Evolutionary conservation across 2,329 filamentous ascomycete genomes (phyloP), one percentile per base, ranked within the genome.

Genomic region (Colletotrichum higginsianum): DNA sequence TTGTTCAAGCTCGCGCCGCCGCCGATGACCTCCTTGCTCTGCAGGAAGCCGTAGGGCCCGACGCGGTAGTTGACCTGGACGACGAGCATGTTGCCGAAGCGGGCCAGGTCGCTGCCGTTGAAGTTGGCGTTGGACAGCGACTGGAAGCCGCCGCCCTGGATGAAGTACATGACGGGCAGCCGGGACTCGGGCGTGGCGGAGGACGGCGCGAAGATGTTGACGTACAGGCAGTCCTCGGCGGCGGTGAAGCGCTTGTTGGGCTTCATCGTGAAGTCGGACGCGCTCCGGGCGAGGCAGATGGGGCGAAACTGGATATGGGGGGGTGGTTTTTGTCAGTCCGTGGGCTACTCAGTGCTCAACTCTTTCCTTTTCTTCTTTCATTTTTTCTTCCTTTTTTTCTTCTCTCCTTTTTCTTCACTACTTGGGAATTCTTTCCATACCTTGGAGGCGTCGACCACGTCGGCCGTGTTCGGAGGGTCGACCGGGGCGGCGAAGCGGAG

Each of bases 31-130:
- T 92, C 87, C 18, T 87, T 82, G 66, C 89, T 85, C 2, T 89
- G 88, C 15, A 95, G 84, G 77, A 95, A 95, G 0, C 93, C 93
- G 75, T 90, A 94, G 0, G 89, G 87, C 0, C 93, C 93, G 13
- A 95, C 92, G 6, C 93, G 90, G 78, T 95, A 95, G 80, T 94
- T 95, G 81, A 94, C 87, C 12, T 86, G 91, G 2, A 95, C 91
- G 0, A 94, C 89, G 0, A 95, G 82, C 35, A 94, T 91, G 65
- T 71, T 71, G 15, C 68, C 68, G 4, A 71, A 71, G 13, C n/a
- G 91, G 65, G 68, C 68, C 15, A 71, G 58, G 26, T 68, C 58
- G 11, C 68, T 71, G 16, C 68, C 68, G 65, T 71, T 71, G 53
- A 71, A 71, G 58, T 71, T 71, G 9, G 68, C 65, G 38, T 91